A percentile compares a stretch with the other conserved stretches of the same genome.
Evolutionary conservation across 225 moss, liverwort and hornwort genomes (phyloP).

Genomic region (Antitrichia curtipendula): DNA sequence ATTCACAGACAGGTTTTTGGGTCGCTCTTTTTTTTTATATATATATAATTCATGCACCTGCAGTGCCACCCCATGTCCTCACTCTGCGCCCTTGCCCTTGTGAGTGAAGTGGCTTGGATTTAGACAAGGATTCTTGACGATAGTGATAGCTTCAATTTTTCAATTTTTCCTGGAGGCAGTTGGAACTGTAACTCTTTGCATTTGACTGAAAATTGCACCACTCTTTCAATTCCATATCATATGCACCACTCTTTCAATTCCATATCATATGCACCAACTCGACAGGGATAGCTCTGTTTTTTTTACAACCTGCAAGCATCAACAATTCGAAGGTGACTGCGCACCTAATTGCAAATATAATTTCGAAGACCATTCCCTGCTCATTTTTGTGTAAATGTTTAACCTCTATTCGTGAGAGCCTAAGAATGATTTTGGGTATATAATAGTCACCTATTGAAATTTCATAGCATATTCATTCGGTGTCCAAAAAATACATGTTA

Average conservation of each 20-base stretch:
- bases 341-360: not conserved
- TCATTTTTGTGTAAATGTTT: not conserved
- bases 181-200: not conserved
- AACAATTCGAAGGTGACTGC: not conserved
- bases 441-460: not conserved
- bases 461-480: not conserved
- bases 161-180: not conserved
- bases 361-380: rapidly evolving
- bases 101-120: not conserved
- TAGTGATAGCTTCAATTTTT: not conserved
- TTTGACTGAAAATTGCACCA: not conserved
- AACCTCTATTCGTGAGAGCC: not conserved
- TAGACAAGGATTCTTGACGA: not conserved
- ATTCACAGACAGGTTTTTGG: not conserved
- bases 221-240: not conserved
- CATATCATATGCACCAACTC: not conserved
- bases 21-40: not conserved
- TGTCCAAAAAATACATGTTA: not conserved
- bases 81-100: too few relatives aligned
- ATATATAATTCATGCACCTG: not conserved
- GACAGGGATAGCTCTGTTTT: not conserved
- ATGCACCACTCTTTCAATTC: not conserved
- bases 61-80: not conserved
- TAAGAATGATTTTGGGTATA: not conserved
- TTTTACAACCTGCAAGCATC: not conserved